phyloP scores from a whole-genome alignment of 768 basidiomycete species.

The Krasilnikovozyma curviuscula region DNA sequence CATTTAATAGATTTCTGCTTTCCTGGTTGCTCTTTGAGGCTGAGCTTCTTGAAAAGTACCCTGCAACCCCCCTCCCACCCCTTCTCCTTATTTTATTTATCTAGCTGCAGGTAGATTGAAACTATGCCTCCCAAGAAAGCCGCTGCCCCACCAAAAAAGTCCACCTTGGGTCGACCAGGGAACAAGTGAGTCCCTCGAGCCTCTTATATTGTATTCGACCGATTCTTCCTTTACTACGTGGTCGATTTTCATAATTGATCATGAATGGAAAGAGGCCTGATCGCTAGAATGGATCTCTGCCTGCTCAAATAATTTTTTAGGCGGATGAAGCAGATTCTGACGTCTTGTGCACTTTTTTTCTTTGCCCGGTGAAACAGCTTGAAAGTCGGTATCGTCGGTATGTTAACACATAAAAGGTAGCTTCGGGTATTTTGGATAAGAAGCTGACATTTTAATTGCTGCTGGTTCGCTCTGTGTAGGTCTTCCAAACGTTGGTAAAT shows the following conservation, averaged over 20 bases:
- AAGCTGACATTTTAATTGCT: neutral
- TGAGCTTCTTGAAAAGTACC: too few relatives aligned
- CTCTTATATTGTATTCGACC: neutral
- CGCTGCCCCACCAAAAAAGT: constrained; percentile 55
- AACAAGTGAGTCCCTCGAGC: too few relatives aligned
- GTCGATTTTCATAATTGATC: neutral
- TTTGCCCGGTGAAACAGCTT: neutral
- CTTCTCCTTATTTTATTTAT: too few relatives aligned
- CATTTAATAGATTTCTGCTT: too few relatives aligned
- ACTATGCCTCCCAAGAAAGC: constrained; percentile 89
- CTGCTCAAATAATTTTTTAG: neutral
- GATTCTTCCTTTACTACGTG: neutral
- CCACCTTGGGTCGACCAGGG: constrained; percentile 67
- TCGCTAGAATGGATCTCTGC: neutral
- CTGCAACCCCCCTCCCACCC: too few relatives aligned
- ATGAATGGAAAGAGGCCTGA: neutral
- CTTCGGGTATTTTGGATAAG: neutral
- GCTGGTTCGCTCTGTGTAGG: constrained; percentile 30
- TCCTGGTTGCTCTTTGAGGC: too few relatives aligned
- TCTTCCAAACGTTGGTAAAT: constrained; percentile 93
- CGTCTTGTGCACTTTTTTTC: neutral
- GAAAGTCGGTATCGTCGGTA: constrained; percentile 96
- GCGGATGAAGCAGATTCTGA: neutral
- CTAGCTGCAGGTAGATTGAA: too few relatives aligned
- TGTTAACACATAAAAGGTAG: constrained; percentile 25